Conservation (phyloP, 306 rosid species). For the Prunus armeniaca region DNA sequence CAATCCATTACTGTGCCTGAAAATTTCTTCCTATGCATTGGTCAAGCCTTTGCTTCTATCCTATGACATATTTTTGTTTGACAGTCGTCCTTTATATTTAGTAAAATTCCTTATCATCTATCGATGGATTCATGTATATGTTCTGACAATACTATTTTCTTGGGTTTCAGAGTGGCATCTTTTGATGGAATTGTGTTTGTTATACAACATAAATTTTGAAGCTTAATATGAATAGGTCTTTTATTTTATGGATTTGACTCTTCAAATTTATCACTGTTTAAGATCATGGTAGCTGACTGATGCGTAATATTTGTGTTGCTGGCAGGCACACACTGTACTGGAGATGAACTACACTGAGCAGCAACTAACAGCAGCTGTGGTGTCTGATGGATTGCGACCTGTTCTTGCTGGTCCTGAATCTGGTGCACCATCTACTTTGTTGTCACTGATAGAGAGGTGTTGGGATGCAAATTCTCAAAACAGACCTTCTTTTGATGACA, state of each 20-base stretch:
- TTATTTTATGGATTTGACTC: not conserved
- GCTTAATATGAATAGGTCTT: not conserved
- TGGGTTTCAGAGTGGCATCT: not conserved
- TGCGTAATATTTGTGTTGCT: conserved; percentile 18
- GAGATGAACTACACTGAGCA: conserved; percentile 97
- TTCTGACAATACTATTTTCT: not conserved
- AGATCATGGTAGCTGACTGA: not conserved
- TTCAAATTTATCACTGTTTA: not conserved
- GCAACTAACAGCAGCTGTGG: conserved; percentile 87
- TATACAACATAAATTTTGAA: not conserved
- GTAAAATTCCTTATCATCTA: not conserved
- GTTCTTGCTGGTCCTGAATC: conserved; percentile 61
- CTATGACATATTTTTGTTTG: not conserved
- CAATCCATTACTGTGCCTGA: no score
- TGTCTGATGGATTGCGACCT: conserved; percentile 76
- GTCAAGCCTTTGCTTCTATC: not conserved
- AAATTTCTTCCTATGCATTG: no score
- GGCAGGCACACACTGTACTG: conserved; percentile 93
- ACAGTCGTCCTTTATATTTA: not conserved
- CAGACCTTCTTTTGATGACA: conserved; percentile 68
- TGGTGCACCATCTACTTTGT: conserved; percentile 59
- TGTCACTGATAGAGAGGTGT: conserved; percentile 64
- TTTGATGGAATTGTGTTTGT: not conserved
- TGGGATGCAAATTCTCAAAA: conserved; percentile 72
- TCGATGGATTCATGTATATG: not conserved